Conservation (phyloP, 345 rosid genomes). For the Hevea brasiliensis region DNA sequence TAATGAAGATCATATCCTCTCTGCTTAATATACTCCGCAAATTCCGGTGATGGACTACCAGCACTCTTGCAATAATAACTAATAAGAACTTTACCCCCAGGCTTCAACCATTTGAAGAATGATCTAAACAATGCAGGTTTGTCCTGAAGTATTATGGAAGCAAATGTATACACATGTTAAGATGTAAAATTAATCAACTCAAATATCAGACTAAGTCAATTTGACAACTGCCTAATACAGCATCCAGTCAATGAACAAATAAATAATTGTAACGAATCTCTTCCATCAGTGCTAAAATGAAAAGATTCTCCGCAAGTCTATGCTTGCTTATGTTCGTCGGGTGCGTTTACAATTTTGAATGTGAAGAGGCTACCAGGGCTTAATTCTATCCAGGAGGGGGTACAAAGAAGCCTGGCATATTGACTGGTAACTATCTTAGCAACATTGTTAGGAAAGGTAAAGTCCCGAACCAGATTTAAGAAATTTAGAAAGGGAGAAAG, state of each 20-base stretch:
- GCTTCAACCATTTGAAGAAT: constrained; percentile 93
- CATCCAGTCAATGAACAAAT: not conserved
- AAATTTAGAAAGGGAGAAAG: not conserved
- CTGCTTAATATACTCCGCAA: constrained; percentile 67
- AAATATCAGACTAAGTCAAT: not conserved
- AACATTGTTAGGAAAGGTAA: not conserved
- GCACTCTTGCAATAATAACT: constrained; percentile 80
- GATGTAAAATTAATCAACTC: not conserved
- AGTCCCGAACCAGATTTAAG: not conserved
- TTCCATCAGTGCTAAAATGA: not conserved
- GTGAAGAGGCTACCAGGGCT: not conserved
- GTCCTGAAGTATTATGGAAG: constrained; percentile 53
- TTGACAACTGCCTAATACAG: not conserved
- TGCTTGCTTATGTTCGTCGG: not conserved
- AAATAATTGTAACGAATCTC: not conserved
- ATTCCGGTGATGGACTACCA: constrained; percentile 68
- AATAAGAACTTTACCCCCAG: constrained; percentile 92
- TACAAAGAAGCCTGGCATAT: too few relatives aligned
- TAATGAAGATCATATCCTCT: constrained; percentile 96
- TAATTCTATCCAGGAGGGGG: not conserved
- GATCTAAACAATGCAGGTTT: constrained; percentile 82
- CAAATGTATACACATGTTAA: not conserved
- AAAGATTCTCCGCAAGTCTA: not conserved
- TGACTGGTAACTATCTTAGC: not conserved
- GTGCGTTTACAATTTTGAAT: not conserved